These are phyloP conservation scores for Berberis thunbergii DNA, from an alignment of 164 flowering plant species.

Conservation along the genomic window DNA sequence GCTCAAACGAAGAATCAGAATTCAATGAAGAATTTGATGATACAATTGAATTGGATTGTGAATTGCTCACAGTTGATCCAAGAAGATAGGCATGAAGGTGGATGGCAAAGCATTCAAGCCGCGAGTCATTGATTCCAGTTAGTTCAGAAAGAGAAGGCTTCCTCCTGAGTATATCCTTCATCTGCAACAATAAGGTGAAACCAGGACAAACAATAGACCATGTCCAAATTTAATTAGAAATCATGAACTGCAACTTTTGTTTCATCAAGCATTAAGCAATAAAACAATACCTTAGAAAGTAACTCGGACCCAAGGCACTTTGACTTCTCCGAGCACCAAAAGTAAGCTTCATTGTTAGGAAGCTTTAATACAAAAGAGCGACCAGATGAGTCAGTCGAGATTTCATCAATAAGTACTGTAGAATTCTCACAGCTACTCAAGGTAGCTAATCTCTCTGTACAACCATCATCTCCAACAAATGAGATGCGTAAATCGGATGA, in stretches of 20 bases:
- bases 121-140: background rate
- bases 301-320: slow-evolving; percentile 61
- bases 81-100: background rate
- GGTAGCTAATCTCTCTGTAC: slow-evolving; percentile 50
- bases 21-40: background rate
- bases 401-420: slow-evolving; percentile 40
- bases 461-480: slow-evolving; percentile 79
- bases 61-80: background rate
- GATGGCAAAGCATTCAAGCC: background rate
- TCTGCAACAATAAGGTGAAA: background rate
- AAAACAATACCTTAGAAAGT: slow-evolving; percentile 53
- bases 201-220: background rate
- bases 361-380: slow-evolving; percentile 56
- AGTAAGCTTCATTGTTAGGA: slow-evolving; percentile 35
- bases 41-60: background rate
- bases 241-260: background rate
- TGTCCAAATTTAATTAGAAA: background rate
- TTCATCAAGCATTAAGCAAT: background rate
- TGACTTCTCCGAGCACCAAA: slow-evolving; percentile 91
- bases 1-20: background rate
- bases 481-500: slow-evolving; percentile 77
- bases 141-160: background rate
- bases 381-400: slow-evolving; percentile 65
- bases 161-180: background rate
- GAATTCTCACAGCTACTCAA: slow-evolving; percentile 31